Percentiles rank a stretch among this genome's conserved stretches.
phyloP scores from a whole-genome alignment of 257 asterid genomes.

The Lantana camara region DNA sequence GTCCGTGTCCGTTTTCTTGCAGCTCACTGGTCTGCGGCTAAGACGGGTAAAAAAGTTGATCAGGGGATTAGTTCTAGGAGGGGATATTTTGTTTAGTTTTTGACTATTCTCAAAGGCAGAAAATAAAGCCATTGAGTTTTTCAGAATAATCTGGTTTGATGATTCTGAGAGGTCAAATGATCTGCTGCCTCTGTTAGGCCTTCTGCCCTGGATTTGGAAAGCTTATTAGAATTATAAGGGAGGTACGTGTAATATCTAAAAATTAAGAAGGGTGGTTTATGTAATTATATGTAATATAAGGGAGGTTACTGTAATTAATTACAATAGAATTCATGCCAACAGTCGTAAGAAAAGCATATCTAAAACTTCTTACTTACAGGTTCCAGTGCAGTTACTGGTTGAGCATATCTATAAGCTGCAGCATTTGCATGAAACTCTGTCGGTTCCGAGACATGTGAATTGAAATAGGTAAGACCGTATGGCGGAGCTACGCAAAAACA shows the following conservation, averaged over 20 bases:
- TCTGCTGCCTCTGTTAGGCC: neutral
- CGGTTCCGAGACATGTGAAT: neutral
- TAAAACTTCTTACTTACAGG: neutral
- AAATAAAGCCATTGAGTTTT: slow-evolving; percentile 31
- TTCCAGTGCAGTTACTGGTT: neutral
- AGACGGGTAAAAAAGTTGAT: slow-evolving; percentile 45
- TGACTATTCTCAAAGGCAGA: slow-evolving; percentile 43
- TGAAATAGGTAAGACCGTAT: neutral
- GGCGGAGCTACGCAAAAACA: neutral
- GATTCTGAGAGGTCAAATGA: neutral
- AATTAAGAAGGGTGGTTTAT: too few relatives aligned
- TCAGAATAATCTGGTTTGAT: neutral
- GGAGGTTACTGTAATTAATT: too few relatives aligned
- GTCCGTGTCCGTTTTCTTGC: slow-evolving; percentile 23
- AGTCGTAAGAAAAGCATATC: neutral
- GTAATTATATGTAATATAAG: too few relatives aligned
- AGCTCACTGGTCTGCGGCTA: neutral
- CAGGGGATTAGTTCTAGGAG: slow-evolving; percentile 36
- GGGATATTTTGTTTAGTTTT: slow-evolving; percentile 30
- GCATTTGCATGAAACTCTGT: neutral
- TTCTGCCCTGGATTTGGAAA: neutral
- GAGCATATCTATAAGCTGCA: neutral
- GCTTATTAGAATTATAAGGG: too few relatives aligned
- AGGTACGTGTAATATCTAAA: too few relatives aligned
- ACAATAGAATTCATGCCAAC: neutral